Evolutionary conservation across 2,329 filamentous ascomycete species (phyloP).

Genomic region (Aspergillus carbonarius): DNA sequence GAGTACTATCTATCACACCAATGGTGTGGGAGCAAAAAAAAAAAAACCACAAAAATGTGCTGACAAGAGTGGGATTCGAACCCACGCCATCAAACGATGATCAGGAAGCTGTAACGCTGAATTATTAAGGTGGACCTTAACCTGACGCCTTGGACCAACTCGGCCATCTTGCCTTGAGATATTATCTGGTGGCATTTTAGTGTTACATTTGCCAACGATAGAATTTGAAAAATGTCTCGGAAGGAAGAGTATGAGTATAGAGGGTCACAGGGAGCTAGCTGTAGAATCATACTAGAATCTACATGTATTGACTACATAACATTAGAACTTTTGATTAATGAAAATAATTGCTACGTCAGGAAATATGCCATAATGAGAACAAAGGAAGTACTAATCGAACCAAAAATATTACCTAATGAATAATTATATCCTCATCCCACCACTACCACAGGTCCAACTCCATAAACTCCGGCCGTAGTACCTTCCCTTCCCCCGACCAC

Average conservation of each 20-base stretch:
- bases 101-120: constrained; percentile 5
- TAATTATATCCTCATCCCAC: neutral
- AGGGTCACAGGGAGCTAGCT: no score
- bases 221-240: no score
- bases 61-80: constrained; percentile 10
- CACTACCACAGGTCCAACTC: no score
- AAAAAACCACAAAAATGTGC: neutral
- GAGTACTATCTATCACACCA: no score
- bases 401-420: no score
- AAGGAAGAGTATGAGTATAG: no score
- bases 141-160: constrained; percentile 38
- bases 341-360: no score
- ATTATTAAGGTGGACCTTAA: constrained; percentile 25
- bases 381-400: no score
- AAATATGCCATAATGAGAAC: no score
- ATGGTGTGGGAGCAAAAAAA: neutral
- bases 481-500: neutral
- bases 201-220: neutral
- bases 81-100: constrained; percentile 6
- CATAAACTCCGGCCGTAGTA: neutral
- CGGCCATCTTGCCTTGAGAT: constrained; percentile 34
- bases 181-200: neutral
- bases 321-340: no score
- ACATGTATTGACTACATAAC: no score
- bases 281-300: no score